Percentiles rank a stretch among this genome's conserved stretches.
These are phyloP conservation scores for Lenwebbia sp. DNA, from an alignment of 345 rosid species.

Conservation along the genomic window DNA sequence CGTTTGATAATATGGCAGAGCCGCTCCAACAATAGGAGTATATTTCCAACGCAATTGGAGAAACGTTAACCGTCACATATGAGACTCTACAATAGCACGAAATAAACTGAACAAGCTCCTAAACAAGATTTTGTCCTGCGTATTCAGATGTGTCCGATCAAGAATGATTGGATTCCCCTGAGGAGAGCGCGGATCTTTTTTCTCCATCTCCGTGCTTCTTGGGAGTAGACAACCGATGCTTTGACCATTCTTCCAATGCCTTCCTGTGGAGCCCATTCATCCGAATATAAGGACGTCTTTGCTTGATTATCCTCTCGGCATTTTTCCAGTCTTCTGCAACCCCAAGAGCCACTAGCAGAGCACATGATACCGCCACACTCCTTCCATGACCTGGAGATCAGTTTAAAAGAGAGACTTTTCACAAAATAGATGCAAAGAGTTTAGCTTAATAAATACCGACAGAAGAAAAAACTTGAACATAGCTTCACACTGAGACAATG, in stretches of 20 bases:
- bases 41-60: neutral
- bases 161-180: neutral
- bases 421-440: neutral
- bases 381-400: constrained; percentile 61
- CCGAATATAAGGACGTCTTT: constrained; percentile 37
- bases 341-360: constrained; percentile 49
- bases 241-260: constrained; percentile 63
- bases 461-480: neutral
- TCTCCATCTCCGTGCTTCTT: neutral
- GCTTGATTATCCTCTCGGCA: constrained; percentile 42
- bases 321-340: constrained; percentile 56
- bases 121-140: neutral
- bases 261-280: constrained; percentile 44
- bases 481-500: neutral
- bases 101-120: neutral
- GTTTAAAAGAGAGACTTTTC: neutral
- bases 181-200: neutral
- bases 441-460: neutral
- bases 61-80: neutral
- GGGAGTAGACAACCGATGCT: constrained; percentile 25
- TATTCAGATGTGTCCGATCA: neutral
- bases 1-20: neutral
- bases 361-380: constrained; percentile 65
- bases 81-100: neutral
- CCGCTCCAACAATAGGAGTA: neutral